Conservation (phyloP, 164 flowering plant species). For the Piper betle region DNA sequence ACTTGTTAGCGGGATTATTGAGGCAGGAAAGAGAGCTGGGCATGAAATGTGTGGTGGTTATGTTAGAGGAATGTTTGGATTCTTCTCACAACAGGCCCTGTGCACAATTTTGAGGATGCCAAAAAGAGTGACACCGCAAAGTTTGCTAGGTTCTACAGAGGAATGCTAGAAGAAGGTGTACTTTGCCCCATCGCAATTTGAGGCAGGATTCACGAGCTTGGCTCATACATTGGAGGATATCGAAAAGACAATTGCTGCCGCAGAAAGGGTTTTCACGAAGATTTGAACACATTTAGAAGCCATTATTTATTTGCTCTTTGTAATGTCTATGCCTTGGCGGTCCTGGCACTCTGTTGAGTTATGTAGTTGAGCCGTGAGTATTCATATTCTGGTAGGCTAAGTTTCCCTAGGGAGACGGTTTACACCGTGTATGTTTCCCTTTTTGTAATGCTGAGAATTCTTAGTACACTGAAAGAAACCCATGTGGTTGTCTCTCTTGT, state of each 20-base stretch:
- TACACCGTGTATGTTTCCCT: background rate
- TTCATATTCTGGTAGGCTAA: background rate
- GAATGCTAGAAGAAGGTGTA: constrained; percentile 94
- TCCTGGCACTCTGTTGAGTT: background rate
- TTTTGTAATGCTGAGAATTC: background rate
- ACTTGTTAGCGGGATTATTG: constrained; percentile 51
- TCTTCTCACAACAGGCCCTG: constrained; percentile 91
- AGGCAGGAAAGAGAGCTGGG: constrained; percentile 67
- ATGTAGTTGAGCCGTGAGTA: background rate
- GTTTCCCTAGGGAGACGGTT: background rate
- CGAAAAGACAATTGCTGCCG: constrained; percentile 65
- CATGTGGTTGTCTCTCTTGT: too few species aligned
- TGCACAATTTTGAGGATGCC: constrained; percentile 71
- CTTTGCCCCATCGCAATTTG: constrained; percentile 91
- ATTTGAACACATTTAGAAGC: constrained; percentile 12
- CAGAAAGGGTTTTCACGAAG: constrained; percentile 56
- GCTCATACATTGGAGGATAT: constrained; percentile 73
- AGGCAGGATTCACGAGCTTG: constrained; percentile 95
- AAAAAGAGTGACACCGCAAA: constrained; percentile 79
- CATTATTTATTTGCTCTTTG: background rate
- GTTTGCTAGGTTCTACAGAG: constrained; percentile 60
- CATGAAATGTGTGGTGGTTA: constrained; percentile 78
- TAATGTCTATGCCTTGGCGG: background rate
- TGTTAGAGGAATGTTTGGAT: constrained; percentile 85
- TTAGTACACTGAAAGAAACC: too few species aligned